phyloP scores from a whole-genome alignment of 106 monocot genomes.

The Amphibolis antarctica region DNA sequence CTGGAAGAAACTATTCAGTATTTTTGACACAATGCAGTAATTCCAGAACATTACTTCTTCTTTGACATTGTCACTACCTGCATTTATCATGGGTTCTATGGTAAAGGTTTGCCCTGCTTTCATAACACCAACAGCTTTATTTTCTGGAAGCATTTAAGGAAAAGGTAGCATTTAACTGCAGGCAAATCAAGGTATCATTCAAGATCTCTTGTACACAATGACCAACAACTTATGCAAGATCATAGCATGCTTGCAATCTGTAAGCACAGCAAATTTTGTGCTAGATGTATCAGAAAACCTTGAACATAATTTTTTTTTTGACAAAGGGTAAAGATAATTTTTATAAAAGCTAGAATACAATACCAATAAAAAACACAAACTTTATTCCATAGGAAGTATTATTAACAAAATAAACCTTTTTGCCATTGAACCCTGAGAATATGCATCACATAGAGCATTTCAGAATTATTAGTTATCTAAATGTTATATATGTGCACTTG shows the following conservation, averaged over 20 bases:
- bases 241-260: background rate
- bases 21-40: background rate
- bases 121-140: conserved; percentile 98
- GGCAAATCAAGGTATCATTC: background rate
- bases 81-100: conserved; percentile 98
- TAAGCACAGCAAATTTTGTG: background rate
- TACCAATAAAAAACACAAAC: too few species aligned
- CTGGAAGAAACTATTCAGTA: conserved; percentile 15
- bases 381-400: too few species aligned
- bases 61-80: conserved; percentile 27
- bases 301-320: too few species aligned
- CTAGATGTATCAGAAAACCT: too few species aligned
- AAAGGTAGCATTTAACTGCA: background rate
- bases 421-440: too few species aligned
- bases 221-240: background rate
- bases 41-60: background rate
- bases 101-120: conserved; percentile 96
- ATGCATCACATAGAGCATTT: too few species aligned
- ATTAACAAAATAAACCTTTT: too few species aligned
- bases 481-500: too few species aligned
- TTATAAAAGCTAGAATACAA: too few species aligned
- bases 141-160: conserved; percentile 42
- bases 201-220: background rate
- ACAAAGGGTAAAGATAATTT: too few species aligned
- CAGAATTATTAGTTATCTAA: too few species aligned